Conservation (phyloP, 2,329 filamentous ascomycete species). For the Trichophyton benhamiae region DNA sequence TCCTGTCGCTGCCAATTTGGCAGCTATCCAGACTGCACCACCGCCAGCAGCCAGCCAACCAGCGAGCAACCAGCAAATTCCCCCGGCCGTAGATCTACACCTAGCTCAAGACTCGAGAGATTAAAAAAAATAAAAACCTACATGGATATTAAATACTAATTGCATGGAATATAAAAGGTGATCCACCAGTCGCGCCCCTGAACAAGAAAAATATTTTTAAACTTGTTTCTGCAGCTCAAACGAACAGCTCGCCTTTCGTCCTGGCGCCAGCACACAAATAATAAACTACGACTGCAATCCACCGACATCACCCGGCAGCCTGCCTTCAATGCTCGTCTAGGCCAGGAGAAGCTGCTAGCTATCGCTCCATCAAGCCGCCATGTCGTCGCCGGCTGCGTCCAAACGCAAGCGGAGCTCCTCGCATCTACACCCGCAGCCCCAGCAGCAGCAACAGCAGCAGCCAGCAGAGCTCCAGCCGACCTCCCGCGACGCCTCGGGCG, state of each 20-base stretch:
- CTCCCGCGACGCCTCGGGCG: conserved; percentile 69
- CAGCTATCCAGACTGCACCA: no score
- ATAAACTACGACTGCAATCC: no score
- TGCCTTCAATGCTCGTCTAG: neutral
- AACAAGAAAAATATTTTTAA: neutral
- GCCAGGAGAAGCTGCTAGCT: neutral
- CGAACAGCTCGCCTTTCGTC: neutral
- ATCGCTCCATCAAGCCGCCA: neutral
- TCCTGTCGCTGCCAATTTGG: no score
- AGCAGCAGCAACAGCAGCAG: conserved; percentile 37
- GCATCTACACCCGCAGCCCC: conserved; percentile 25
- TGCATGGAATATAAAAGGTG: neutral
- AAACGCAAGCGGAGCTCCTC: conserved; percentile 62
- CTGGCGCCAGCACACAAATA: neutral
- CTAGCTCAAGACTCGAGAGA: no score
- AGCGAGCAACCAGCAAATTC: no score
- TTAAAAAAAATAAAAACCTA: no score
- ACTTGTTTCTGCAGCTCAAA: neutral
- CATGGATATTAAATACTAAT: neutral
- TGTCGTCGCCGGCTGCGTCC: conserved; percentile 46
- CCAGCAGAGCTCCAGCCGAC: conserved; percentile 56
- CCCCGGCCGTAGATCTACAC: no score
- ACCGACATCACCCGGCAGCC: no score
- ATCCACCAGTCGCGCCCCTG: neutral
- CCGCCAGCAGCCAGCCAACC: no score